A percentile compares a stretch with the other conserved stretches of the same genome.
These are phyloP conservation scores for Erigeron philadelphicus DNA, from an alignment of 140 eudicot genomes.

Conservation along the genomic window DNA sequence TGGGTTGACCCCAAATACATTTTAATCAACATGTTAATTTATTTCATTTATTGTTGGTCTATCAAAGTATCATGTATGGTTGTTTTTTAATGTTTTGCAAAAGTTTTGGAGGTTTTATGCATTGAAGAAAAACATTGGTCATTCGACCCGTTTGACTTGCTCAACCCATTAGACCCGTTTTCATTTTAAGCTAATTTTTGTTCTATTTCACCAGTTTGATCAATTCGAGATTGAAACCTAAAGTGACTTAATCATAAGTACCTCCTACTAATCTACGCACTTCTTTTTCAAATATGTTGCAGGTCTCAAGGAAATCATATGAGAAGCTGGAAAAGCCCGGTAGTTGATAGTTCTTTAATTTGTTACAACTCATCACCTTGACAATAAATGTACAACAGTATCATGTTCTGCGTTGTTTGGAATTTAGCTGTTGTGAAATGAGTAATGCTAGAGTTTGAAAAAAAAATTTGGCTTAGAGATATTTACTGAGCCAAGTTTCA, in stretches of 20 bases:
- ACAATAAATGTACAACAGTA: conserved; percentile 1
- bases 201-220: not conserved
- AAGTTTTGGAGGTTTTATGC: not conserved
- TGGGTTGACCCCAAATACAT: not conserved
- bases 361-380: not conserved
- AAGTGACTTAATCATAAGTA: not conserved
- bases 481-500: conserved; percentile 6
- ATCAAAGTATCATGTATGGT: too few species aligned
- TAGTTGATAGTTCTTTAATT: not conserved
- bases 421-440: not conserved
- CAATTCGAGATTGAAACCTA: not conserved
- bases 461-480: conserved; percentile 6
- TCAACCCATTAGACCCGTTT: not conserved
- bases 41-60: too few species aligned
- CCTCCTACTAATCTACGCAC: not conserved
- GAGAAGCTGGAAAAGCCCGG: conserved; percentile 50
- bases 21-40: not conserved
- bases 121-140: not conserved
- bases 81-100: too few species aligned
- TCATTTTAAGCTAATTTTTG: not conserved
- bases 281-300: conserved; percentile 17
- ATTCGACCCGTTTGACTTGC: not conserved
- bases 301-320: conserved; percentile 51
- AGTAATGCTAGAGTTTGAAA: not conserved
- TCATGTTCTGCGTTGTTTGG: conserved; percentile 10